Conservation (phyloP, 805 yeast genomes). For the Blastobotrys attinorum region DNA sequence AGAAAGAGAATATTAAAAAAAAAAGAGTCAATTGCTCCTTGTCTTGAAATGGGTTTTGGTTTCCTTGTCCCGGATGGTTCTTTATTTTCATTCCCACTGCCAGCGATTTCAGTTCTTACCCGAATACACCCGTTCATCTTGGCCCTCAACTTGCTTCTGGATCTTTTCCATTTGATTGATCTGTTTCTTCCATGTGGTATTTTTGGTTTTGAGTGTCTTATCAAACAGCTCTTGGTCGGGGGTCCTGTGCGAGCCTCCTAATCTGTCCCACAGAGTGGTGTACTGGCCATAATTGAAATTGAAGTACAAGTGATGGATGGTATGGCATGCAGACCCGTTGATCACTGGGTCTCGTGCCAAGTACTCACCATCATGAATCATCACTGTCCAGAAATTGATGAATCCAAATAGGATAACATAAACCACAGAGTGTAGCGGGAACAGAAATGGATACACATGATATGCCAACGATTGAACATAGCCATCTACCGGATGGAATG, state of each 20-base stretch:
- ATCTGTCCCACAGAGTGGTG: slow-evolving; percentile 96
- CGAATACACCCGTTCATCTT: slow-evolving; percentile 66
- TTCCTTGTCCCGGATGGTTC: no score
- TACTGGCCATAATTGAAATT: slow-evolving; percentile 98
- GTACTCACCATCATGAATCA: slow-evolving; percentile 98
- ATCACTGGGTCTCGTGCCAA: slow-evolving; percentile 86
- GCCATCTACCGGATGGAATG: slow-evolving; percentile 98
- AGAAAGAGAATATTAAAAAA: no score
- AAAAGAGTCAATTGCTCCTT: no score
- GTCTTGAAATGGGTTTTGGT: no score
- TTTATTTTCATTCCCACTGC: no score
- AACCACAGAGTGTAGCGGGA: slow-evolving; percentile 85
- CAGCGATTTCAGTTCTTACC: no score
- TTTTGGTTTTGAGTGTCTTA: slow-evolving; percentile 47
- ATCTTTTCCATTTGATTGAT: slow-evolving; percentile 67
- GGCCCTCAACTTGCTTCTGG: slow-evolving; percentile 73
- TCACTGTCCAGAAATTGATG: slow-evolving; percentile 96
- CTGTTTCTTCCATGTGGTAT: slow-evolving; percentile 63
- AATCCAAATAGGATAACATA: slow-evolving; percentile 78
- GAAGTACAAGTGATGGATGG: slow-evolving; percentile 93
- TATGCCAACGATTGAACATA: slow-evolving; percentile 89
- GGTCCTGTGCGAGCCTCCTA: slow-evolving; percentile 86
- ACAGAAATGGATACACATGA: slow-evolving; percentile 82
- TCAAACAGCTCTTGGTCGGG: slow-evolving; percentile 86
- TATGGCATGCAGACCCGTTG: slow-evolving; percentile 98